Evolutionary conservation across 2,329 filamentous ascomycete species (phyloP), one percentile per base, ranked within the genome.

Genomic region (Graphium sp.): DNA sequence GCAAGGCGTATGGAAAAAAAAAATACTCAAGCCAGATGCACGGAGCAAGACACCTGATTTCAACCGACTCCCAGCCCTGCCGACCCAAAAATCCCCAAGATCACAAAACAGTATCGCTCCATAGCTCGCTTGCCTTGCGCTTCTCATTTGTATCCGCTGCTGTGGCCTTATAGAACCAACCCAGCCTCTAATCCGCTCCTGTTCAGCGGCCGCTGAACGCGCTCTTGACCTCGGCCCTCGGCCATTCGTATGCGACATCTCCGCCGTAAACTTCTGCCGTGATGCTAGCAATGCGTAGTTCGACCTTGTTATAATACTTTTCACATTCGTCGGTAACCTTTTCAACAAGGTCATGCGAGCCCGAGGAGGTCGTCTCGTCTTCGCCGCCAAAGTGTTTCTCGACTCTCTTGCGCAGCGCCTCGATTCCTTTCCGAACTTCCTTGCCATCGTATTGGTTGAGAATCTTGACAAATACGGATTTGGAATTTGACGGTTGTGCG

Each of bases 341-440:
- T 28, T 50, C 50, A 15, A 74, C 70, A 22, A 77, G 53, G 20
- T 58, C 58, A 41, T 69, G 77, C 31, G 76, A 57, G 14, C 58
- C 66, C 31, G 73, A 70, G 37, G 85, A 79, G 40, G 91, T 83
- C 4, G 75, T 78, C 39, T 92, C 83, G 40, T 91, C 83, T 5
- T 75, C 79, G 39, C 92, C 83, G 24, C 83, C 83, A 60, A 95
- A 95, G 52, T 95, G 87, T 57, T 95, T 98, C 54, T 95, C 87
- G 2, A 95, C 81, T 28, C 87, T 70, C 57, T 92, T 93, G 43
- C 77, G 77, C 39, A 95, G 61, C 30, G 81, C 69, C 43, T 93
- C 83, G 39, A 93, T 77, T n/a, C 87, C 85, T 46, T 85, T 84
- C 37, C 79, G 70, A 24, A 94, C 68, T 51, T 94, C 84, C 47